Base-by-base conservation (phyloP, 2,329 filamentous ascomycete genomes). In the Tolypocladium album region DNA sequence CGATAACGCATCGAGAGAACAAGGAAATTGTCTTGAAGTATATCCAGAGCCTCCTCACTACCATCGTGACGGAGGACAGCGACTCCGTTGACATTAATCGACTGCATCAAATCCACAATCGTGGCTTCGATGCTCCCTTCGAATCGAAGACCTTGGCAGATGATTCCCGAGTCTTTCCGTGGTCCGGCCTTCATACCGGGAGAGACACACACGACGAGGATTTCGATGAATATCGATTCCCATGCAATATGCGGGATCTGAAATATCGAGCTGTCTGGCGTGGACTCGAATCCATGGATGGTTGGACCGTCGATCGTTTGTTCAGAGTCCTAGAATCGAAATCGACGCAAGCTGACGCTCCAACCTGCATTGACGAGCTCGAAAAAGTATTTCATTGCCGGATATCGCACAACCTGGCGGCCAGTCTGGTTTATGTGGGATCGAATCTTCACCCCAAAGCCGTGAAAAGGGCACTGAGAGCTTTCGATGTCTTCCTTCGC, bases 341-440 rank as follows among this genome's bases (percentile, higher is more conserved):
- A 1, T 58, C 55, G 58, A 52, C 34, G 17, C 24, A 55, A 36
- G 22, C 17, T 20, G 47, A 55, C 22, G 57, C 57, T 5, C 55
- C 60, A 9, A 24, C 27, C 3, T 39, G 43, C 38, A 36, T 56
- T 1, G 34, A 47, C 2, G 64, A 61, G 1, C 58, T 71, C 34
- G 53, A 63, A 8, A 59, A 57, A 9, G 56, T 67, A 1, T 58
- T 59, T 0, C 56, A 60, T 0, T 72, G 70, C 52, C 36, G 63
- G 11, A 58, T 72, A 7, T 67, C 71, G 0, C 34, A 68, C 61
- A 72, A 72, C n/a, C 50, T 71, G 22, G 61, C 39, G 22, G 64
- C 64, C 1, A 65, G 66, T 12, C 27, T 69, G 12, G 11, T 73
- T 2, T 74, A 74, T 17, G 63, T 74, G 12, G 71, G 67, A 3